These are phyloP conservation scores for Fraxinus albicans DNA, from an alignment of 305 asterid genomes.

Conservation along the genomic window DNA sequence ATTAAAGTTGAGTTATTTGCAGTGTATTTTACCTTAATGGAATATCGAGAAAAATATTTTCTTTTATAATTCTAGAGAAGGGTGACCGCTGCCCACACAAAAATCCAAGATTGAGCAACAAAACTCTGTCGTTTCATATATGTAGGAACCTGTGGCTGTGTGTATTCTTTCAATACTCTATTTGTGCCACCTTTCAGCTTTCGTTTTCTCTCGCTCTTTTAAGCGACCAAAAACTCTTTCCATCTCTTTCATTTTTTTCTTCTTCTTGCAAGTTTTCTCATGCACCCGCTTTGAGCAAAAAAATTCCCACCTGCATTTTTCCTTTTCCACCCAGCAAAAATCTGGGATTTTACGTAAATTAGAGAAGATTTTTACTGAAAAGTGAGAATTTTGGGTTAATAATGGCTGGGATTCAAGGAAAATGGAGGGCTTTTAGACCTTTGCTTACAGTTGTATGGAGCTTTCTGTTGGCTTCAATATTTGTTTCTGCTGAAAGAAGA, in stretches of 20 bases:
- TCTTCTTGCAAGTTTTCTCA: background rate
- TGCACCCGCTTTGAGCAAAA: background rate
- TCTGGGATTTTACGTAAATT: background rate
- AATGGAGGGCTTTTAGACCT: conserved; percentile 60
- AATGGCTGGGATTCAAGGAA: conserved; percentile 55
- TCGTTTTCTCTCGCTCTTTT: background rate
- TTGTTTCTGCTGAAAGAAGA: conserved; percentile 86
- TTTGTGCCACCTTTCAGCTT: background rate
- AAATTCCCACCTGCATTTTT: background rate
- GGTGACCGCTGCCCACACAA: background rate
- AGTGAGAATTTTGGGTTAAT: conserved; percentile 22
- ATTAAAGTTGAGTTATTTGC: background rate
- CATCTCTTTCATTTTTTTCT: background rate
- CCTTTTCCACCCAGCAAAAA: background rate
- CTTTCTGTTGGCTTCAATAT: conserved; percentile 67
- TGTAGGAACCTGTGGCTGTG: background rate
- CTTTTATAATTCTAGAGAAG: background rate
- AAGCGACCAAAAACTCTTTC: background rate
- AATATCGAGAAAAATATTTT: too few species aligned
- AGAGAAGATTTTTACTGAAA: conserved; percentile 16
- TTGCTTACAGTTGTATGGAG: conserved; percentile 63
- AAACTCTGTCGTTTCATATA: background rate
- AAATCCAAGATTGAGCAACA: background rate
- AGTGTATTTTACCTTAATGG: background rate
- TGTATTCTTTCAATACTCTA: background rate